A percentile compares a stretch with the other conserved stretches of the same genome.
phyloP scores from a whole-genome alignment of 768 basidiomycete genomes.

The Russula compacta region DNA sequence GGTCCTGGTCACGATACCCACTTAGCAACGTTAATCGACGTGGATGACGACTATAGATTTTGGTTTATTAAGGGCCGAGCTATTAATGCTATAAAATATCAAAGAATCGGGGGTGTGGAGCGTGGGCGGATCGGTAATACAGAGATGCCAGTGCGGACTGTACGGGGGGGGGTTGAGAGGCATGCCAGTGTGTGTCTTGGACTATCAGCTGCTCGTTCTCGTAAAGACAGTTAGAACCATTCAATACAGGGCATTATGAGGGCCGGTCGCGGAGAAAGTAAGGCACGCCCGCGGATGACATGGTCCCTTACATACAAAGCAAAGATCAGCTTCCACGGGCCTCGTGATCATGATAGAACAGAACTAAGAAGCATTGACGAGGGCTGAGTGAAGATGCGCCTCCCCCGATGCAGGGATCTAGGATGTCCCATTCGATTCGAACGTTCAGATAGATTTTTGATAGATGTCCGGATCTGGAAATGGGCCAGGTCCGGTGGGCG shows the following conservation, averaged over 20 bases:
- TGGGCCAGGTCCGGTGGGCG: neutral
- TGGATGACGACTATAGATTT: too few species aligned
- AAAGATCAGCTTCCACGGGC: neutral
- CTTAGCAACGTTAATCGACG: too few species aligned
- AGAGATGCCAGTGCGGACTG: neutral
- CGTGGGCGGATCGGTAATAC: neutral
- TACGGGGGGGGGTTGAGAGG: neutral
- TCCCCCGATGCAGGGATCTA: neutral
- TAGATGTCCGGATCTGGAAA: neutral
- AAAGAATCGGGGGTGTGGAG: too few species aligned
- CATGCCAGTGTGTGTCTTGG: neutral
- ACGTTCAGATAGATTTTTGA: neutral
- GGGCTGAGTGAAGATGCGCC: neutral
- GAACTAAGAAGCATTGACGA: neutral
- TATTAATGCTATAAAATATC: too few species aligned
- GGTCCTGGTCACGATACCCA: too few species aligned
- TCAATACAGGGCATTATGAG: neutral
- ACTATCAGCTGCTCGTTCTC: neutral
- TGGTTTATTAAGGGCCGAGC: too few species aligned
- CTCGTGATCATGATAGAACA: neutral
- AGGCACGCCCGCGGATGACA: too few species aligned
- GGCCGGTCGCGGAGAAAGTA: too few species aligned
- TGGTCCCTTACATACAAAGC: too few species aligned
- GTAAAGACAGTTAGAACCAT: neutral
- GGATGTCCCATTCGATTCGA: neutral